Conservation (phyloP, 495 filamentous ascomycete genomes). For the Aspergillus biplanus region DNA sequence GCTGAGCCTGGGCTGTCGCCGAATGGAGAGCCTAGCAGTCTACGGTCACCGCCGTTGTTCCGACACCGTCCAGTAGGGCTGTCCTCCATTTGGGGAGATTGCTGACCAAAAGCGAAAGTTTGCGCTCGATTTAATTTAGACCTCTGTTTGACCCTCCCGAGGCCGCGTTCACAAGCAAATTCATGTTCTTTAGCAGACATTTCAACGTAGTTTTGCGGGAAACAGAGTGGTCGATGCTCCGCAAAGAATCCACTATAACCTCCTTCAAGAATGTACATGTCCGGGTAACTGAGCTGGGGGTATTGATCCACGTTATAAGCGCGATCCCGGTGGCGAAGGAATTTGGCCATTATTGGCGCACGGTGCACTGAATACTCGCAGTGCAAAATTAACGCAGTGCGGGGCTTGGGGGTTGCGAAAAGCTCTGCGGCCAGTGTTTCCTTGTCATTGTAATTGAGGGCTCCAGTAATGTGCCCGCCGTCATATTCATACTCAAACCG, state of each 20-base stretch:
- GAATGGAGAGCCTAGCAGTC: constrained; percentile 55
- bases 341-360: constrained; percentile 85
- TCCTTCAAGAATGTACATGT: constrained; percentile 95
- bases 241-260: constrained; percentile 93
- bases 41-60: constrained; percentile 38
- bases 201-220: constrained; percentile 91
- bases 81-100: constrained; percentile 69
- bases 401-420: constrained; percentile 67
- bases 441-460: constrained; percentile 95
- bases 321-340: constrained; percentile 86
- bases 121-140: constrained; percentile 84
- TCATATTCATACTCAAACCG: constrained; percentile 99
- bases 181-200: constrained; percentile 91
- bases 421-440: constrained; percentile 78
- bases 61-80: constrained; percentile 74
- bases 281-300: constrained; percentile 86
- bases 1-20: constrained; percentile 54
- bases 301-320: constrained; percentile 79
- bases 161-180: constrained; percentile 87
- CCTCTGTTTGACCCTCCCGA: constrained; percentile 84
- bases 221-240: constrained; percentile 76
- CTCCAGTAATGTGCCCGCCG: constrained; percentile 90
- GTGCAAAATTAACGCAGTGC: constrained; percentile 86
- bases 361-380: constrained; percentile 98
- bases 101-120: constrained; percentile 89